Evolutionary conservation across 2,329 filamentous ascomycete species (phyloP).

Genomic region (Cladosporium sphaerospermum): DNA sequence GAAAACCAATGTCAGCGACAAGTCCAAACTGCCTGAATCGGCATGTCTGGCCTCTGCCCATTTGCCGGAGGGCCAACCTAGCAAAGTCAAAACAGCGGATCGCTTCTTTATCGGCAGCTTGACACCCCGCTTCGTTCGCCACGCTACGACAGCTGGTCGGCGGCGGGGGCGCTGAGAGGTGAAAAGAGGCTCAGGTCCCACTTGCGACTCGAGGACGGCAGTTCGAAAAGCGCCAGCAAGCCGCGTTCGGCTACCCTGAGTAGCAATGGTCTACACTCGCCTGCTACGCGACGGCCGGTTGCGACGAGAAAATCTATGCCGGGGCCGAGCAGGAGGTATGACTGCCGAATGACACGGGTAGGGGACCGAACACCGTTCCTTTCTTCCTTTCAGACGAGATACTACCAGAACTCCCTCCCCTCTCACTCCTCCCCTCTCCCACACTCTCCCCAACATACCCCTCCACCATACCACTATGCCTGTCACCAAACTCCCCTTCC

Average conservation of each 20-base stretch:
- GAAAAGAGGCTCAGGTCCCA: not conserved
- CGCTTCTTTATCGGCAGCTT: too few relatives aligned
- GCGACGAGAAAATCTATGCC: not conserved
- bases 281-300: constrained; percentile 6
- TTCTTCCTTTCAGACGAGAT: not conserved
- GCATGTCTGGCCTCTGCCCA: too few relatives aligned
- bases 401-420: not conserved
- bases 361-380: not conserved
- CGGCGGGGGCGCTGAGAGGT: too few relatives aligned
- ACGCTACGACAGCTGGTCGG: too few relatives aligned
- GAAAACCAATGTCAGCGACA: too few relatives aligned
- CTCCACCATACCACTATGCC: constrained; percentile 15
- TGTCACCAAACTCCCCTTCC: constrained; percentile 52
- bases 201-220: not conserved
- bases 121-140: too few relatives aligned
- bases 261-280: not conserved
- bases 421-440: not conserved
- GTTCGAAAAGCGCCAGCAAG: constrained; percentile 4
- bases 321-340: constrained; percentile 5
- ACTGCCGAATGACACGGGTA: constrained; percentile 6
- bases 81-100: too few relatives aligned
- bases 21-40: too few relatives aligned
- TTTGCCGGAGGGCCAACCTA: too few relatives aligned
- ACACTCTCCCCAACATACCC: not conserved
- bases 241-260: not conserved